Conservation (phyloP, 169 alveolate species). For the Neospora caninum region DNA sequence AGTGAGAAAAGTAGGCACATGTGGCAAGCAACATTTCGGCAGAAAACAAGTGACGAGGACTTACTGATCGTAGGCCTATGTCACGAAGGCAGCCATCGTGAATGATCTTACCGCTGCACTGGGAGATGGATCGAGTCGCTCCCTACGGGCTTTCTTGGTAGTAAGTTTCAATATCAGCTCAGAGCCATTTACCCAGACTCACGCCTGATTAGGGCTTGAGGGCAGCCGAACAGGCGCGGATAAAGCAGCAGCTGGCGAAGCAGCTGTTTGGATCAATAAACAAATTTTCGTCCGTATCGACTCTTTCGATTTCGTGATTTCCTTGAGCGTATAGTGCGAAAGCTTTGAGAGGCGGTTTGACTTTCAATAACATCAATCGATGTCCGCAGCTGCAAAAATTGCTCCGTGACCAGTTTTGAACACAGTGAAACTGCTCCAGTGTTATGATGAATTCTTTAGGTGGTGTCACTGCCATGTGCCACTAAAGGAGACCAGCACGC, state of each 20-base stretch:
- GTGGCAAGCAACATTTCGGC: background rate
- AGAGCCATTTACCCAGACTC: no score
- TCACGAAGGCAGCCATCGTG: background rate
- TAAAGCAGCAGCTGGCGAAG: background rate
- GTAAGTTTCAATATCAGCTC: background rate
- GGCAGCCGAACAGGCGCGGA: background rate
- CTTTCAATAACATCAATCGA: background rate
- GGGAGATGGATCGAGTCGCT: background rate
- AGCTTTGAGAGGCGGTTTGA: background rate
- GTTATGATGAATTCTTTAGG: no score
- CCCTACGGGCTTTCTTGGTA: background rate
- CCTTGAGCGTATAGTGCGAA: background rate
- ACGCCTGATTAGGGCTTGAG: background rate
- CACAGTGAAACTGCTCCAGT: no score
- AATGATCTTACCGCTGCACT: background rate
- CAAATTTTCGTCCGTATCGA: background rate
- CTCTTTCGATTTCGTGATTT: background rate
- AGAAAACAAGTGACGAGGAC: background rate
- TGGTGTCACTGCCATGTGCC: no score
- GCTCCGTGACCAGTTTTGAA: no score
- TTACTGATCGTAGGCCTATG: background rate
- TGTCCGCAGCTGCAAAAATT: no score
- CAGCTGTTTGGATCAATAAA: background rate
- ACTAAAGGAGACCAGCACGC: no score
- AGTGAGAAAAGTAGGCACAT: background rate